Base-by-base conservation (phyloP, 1,284 basidiomycete genomes). In the Ceratorhiza oryzae-sativae region DNA sequence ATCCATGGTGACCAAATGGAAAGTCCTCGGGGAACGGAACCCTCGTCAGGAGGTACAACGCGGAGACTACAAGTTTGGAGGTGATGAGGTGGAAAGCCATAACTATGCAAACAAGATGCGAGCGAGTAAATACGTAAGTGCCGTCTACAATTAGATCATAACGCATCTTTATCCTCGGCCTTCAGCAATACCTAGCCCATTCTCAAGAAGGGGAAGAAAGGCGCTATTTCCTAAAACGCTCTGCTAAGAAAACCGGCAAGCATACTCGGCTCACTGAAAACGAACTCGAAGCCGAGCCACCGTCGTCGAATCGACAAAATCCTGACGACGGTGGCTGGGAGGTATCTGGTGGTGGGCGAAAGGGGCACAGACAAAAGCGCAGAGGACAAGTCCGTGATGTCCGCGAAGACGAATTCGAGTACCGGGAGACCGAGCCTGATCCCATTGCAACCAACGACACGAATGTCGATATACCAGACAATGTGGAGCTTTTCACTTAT, bases 1-100 rank as follows among this genome's bases (percentile, higher is more conserved):
- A 45, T 68, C 63, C 13, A 56, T 68, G 63, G 39, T 68, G 2
- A 12, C 20, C 6, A 53, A 51, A 32, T 68, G 63, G 63, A 68
- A 68, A 32, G 36, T 55, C 2, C n/a, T 55, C 3, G 51, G 51
- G 10, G 63, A 45, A 46, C 30, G 13, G 4, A 32, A 20, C 6
- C 39, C 39, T 30, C 6, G 46, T 9, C 60, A 27, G 2, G n/a
- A 32, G 5, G 20, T 62, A 18, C 41, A 46, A 32, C 10, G 46
- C 12, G 15, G n/a, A 15, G 41, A 45, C 42, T 45, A 45, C n/a
- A 18, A 62, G 1, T 62, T 46, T 32, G 42, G 18, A 34, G 45
- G 42, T 20, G 25, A 62, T 15, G 25, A 68, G 8, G 51, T 36
- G 13, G 39, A 45, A 45, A 68, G 63, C 15, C 34, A 45, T 9